Base-by-base conservation (phyloP, 177 flowering plant genomes). In the Telopea speciosissima region DNA sequence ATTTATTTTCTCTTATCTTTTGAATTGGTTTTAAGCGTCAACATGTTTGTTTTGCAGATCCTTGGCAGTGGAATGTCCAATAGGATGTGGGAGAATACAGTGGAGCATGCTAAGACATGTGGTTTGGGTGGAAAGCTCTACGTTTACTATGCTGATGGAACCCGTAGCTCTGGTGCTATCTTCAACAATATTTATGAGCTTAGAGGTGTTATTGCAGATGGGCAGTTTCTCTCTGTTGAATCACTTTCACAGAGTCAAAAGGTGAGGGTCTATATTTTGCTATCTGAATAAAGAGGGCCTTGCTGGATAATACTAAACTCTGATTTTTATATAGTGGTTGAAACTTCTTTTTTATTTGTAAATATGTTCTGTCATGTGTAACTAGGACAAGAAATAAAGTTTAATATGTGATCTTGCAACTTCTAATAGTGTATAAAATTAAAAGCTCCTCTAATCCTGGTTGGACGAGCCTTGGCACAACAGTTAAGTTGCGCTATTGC, bases 101-200 rank as follows among this genome's bases (percentile, higher is more conserved):
- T 88, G 60, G 88, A 88, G 70, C 92, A 90, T 75, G 90, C 92
- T 5, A 88, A 83, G 81, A 88, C 89, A 0, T 90, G 95, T 70
- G 82, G 79, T 19, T 62, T 87, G 76, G 81, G 84, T 58, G 89
- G 83, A 66, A 88, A 90, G 84, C 81, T 84, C 24, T 87, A 85
- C 67, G 82, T 87, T 63, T 90, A 84, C 79, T 85, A 78, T 72
- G 59, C 80, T n/a, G 89, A 84, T 72, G 78, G 67, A 42, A 67
- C 75, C 56, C 77, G 73, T 17, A 69, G 72, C 66, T 75, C 79
- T 44, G 94, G 88, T 21, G 83, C 75, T 73, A 81, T 88, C 62
- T 87, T 88, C 80, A 85, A 88, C 70, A 71, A 87, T 73, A 88
- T 89, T 60, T 88, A 85, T 73, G 92, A 88, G 79, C 81, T 89